Conservation (phyloP, 257 asterid species). For the Solanum pimpinellifolium region DNA sequence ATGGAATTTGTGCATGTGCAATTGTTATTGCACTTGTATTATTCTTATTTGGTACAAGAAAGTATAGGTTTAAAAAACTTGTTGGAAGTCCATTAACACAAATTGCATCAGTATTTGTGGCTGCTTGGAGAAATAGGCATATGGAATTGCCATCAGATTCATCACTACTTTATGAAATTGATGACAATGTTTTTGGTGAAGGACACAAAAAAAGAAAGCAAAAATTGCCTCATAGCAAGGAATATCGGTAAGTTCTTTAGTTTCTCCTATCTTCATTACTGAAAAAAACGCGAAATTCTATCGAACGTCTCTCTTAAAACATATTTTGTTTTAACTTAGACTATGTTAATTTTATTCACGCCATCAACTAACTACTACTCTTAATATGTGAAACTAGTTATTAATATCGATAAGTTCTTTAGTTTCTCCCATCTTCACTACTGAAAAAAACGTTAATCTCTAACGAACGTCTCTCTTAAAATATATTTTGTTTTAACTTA, state of each 20-base stretch:
- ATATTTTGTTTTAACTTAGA: not conserved
- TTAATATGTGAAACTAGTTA: not conserved
- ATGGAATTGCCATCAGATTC: slow-evolving; percentile 41
- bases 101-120: slow-evolving; percentile 48
- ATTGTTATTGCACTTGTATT: slow-evolving; percentile 36
- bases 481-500: not conserved
- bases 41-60: slow-evolving; percentile 49
- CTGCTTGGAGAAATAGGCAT: slow-evolving; percentile 45
- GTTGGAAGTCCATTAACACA: slow-evolving; percentile 63
- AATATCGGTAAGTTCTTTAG: slow-evolving; percentile 37
- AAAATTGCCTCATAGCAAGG: slow-evolving; percentile 50
- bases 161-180: slow-evolving; percentile 24
- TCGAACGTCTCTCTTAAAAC: not conserved
- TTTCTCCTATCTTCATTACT: not conserved
- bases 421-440: not conserved
- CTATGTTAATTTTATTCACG: too few relatives aligned
- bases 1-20: slow-evolving; percentile 74
- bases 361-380: not conserved
- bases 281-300: not conserved
- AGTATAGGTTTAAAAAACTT: slow-evolving; percentile 62
- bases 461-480: not conserved
- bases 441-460: not conserved
- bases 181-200: slow-evolving; percentile 11
- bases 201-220: slow-evolving; percentile 29
- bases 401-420: slow-evolving; percentile 20